phyloP scores from a whole-genome alignment of 768 basidiomycete species.

The Crucibulum laeve region DNA sequence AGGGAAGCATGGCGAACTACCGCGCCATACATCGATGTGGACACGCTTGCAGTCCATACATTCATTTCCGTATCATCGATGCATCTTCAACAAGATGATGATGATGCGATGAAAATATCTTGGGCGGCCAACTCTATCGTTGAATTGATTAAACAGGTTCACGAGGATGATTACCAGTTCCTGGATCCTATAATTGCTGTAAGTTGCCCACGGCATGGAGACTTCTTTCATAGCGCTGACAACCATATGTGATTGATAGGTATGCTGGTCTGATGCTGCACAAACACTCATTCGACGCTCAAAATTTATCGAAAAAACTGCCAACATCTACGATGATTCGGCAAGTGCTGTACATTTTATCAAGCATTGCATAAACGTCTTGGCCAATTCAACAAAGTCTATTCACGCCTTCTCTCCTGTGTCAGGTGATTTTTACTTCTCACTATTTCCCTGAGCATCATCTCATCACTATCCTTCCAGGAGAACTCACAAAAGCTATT shows the following conservation, averaged over 20 bases:
- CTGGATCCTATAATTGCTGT: conserved; percentile 53
- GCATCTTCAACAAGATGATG: conserved; percentile 40
- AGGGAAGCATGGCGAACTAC: conserved; percentile 25
- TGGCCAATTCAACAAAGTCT: too few relatives aligned
- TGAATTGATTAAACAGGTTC: conserved; percentile 40
- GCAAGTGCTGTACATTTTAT: neutral
- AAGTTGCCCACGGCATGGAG: conserved; percentile 21
- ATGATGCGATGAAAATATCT: conserved; percentile 34
- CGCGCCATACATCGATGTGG: conserved; percentile 32
- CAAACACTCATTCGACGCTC: neutral
- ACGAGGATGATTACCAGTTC: conserved; percentile 45
- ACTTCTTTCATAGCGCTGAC: too few relatives aligned
- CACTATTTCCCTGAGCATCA: too few relatives aligned
- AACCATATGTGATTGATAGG: conserved; percentile 13
- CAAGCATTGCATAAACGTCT: neutral
- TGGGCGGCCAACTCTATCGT: conserved; percentile 40
- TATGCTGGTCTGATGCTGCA: conserved; percentile 15
- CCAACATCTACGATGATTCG: neutral
- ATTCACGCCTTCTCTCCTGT: too few relatives aligned
- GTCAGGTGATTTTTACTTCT: too few relatives aligned
- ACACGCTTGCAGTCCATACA: conserved; percentile 44
- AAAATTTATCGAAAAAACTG: neutral
- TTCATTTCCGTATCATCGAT: conserved; percentile 46
- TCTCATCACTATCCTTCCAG: too few relatives aligned
- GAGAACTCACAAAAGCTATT: too few relatives aligned